phyloP scores from a whole-genome alignment of 2,329 filamentous ascomycete species.

The Cladophialophora carrionii region DNA sequence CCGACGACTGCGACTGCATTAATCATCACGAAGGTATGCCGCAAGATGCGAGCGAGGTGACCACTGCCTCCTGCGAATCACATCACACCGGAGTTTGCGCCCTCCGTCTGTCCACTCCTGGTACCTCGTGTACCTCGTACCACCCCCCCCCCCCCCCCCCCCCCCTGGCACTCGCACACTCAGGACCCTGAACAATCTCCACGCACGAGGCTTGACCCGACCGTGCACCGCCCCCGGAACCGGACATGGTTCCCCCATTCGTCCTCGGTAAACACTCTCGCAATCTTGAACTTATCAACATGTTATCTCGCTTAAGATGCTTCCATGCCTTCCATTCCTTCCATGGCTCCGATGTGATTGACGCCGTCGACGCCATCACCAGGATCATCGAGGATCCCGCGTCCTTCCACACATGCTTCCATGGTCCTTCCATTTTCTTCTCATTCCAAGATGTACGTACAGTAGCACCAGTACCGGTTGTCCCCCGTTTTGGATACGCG shows the following conservation, averaged over 20 bases:
- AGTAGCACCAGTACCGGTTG: no score
- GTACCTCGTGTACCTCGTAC: no score
- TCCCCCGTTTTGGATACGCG: no score
- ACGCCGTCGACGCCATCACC: conserved; percentile 12
- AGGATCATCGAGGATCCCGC: neutral
- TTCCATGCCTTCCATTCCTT: conserved; percentile 13
- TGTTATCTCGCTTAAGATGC: conserved; percentile 15
- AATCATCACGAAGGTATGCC: conserved; percentile 10
- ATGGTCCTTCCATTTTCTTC: conserved; percentile 2
- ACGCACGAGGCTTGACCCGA: neutral
- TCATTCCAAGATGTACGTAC: no score
- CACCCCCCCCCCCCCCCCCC: no score
- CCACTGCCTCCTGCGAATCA: conserved; percentile 12
- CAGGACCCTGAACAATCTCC: neutral
- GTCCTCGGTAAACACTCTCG: neutral
- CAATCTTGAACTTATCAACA: neutral
- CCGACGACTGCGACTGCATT: neutral
- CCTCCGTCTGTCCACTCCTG: conserved; percentile 6
- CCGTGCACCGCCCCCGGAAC: neutral
- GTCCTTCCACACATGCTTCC: conserved; percentile 1
- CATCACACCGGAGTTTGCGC: conserved; percentile 2
- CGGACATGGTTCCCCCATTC: conserved; percentile 13
- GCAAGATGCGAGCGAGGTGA: conserved; percentile 11
- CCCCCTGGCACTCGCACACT: neutral
- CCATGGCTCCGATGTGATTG: no score